Evolutionary conservation across 176 grass and related monocot genomes (phyloP).

Genomic region (Aegilops tauschii): DNA sequence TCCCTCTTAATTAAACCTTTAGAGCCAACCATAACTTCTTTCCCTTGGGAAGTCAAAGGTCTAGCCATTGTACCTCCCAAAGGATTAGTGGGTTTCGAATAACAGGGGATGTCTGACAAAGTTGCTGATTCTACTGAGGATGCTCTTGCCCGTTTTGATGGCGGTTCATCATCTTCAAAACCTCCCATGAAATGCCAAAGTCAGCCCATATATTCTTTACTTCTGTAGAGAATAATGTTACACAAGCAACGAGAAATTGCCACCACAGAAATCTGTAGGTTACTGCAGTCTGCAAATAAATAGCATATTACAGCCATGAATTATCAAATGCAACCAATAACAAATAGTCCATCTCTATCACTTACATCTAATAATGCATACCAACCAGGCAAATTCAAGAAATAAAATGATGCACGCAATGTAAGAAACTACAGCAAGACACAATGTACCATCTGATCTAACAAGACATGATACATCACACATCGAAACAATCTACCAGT

Average conservation of each 20-base stretch:
- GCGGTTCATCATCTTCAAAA: slow-evolving; percentile 88
- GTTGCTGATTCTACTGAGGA: slow-evolving; percentile 60
- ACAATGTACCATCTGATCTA: slow-evolving; percentile 6
- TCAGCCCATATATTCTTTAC: slow-evolving; percentile 76
- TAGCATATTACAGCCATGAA: neutral
- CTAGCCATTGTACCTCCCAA: slow-evolving; percentile 90
- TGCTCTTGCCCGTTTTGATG: slow-evolving; percentile 78
- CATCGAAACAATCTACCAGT: neutral
- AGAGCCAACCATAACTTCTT: slow-evolving; percentile 74
- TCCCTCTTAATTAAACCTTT: slow-evolving; percentile 87
- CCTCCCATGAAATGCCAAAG: slow-evolving; percentile 91
- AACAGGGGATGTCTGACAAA: slow-evolving; percentile 45
- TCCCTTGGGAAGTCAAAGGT: slow-evolving; percentile 76
- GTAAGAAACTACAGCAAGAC: neutral
- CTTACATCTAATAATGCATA: neutral
- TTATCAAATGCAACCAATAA: slow-evolving; percentile 11
- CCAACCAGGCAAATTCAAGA: neutral
- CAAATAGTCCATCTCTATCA: neutral
- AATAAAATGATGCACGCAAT: neutral
- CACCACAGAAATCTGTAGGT: neutral
- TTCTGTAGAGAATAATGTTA: slow-evolving; percentile 30
- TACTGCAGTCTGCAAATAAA: slow-evolving; percentile 49
- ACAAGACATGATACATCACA: neutral
- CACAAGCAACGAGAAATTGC: neutral
- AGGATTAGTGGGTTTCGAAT: slow-evolving; percentile 56